These are phyloP conservation scores for Pelargonium fulgidum DNA, from an alignment of 441 rosid species.

Conservation along the genomic window DNA sequence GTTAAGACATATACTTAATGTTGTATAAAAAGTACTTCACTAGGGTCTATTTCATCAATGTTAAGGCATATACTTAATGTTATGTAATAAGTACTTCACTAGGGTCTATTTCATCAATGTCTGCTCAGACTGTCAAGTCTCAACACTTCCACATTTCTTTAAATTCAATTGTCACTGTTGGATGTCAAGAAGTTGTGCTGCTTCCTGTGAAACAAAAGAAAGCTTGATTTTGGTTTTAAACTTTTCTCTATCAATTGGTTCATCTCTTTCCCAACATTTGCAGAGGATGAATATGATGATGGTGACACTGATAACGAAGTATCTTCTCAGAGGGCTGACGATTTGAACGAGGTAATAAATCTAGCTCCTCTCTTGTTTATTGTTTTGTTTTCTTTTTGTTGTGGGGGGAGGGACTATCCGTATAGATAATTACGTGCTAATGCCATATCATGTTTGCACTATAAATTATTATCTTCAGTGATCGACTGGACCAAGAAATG, in stretches of 20 bases:
- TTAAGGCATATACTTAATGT: not conserved
- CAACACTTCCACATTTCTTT: not conserved
- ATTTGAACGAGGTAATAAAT: constrained; percentile 34
- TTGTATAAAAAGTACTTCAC: too few species aligned
- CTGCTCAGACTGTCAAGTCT: not conserved
- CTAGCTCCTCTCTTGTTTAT: not conserved
- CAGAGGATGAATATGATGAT: constrained; percentile 48
- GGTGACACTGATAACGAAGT: constrained; percentile 23
- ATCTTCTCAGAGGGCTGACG: constrained; percentile 31
- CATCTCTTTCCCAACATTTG: constrained; percentile 15
- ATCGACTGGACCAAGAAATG: not conserved
- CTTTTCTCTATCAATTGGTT: constrained; percentile 13
- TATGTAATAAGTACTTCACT: not conserved
- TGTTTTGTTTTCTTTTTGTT: not conserved
- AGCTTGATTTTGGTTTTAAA: constrained; percentile 11
- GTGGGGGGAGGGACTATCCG: too few species aligned
- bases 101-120: too few species aligned
- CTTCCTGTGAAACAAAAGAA: not conserved
- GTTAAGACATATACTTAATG: too few species aligned
- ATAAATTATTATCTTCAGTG: not conserved
- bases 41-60: too few species aligned
- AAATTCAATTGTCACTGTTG: not conserved
- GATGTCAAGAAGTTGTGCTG: not conserved
- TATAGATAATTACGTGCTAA: not conserved
- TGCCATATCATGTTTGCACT: not conserved